These are phyloP conservation scores for Xylariaceae sp. DNA, from an alignment of 2,329 filamentous ascomycete species.

Conservation along the genomic window DNA sequence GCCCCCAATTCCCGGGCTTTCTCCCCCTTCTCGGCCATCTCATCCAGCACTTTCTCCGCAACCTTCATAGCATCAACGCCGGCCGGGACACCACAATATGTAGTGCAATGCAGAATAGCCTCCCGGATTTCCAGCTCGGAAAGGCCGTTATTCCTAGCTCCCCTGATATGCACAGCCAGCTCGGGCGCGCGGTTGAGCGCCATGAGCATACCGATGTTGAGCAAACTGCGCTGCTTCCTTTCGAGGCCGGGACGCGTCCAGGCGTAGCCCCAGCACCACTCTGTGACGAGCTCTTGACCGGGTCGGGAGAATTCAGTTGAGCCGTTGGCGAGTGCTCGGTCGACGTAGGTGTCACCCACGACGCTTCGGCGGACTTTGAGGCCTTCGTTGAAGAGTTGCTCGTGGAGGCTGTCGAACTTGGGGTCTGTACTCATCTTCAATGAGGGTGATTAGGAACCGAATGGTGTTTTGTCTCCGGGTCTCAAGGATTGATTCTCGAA, in stretches of 20 bases:
- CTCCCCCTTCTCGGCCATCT: constrained; percentile 33
- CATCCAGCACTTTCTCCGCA: constrained; percentile 32
- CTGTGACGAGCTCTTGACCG: constrained; percentile 60
- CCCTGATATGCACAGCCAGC: constrained; percentile 58
- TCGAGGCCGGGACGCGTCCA: constrained; percentile 62
- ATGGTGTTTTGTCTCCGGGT: too few species aligned
- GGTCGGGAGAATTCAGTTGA: constrained; percentile 56
- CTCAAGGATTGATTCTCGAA: too few species aligned
- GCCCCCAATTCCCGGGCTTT: constrained; percentile 28
- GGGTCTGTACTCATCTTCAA: constrained; percentile 25
- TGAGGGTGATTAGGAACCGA: too few species aligned
- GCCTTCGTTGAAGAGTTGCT: constrained; percentile 57
- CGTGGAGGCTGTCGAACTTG: constrained; percentile 39
- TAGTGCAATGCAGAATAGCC: constrained; percentile 46
- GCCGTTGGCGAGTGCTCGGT: constrained; percentile 51
- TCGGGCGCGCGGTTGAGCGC: constrained; percentile 57
- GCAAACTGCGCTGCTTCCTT: constrained; percentile 55
- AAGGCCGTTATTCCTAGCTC: constrained; percentile 59
- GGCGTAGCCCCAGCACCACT: constrained; percentile 60
- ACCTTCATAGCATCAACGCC: constrained; percentile 40
- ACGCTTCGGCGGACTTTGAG: constrained; percentile 57
- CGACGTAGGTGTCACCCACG: constrained; percentile 58
- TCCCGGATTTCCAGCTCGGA: constrained; percentile 61
- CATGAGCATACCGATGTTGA: constrained; percentile 60
- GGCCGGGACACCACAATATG: constrained; percentile 43